A percentile compares a stretch with the other conserved stretches of the same genome.
Evolutionary conservation across 345 rosid genomes (phyloP).

Genomic region (Zanthoxylum bungeanum): DNA sequence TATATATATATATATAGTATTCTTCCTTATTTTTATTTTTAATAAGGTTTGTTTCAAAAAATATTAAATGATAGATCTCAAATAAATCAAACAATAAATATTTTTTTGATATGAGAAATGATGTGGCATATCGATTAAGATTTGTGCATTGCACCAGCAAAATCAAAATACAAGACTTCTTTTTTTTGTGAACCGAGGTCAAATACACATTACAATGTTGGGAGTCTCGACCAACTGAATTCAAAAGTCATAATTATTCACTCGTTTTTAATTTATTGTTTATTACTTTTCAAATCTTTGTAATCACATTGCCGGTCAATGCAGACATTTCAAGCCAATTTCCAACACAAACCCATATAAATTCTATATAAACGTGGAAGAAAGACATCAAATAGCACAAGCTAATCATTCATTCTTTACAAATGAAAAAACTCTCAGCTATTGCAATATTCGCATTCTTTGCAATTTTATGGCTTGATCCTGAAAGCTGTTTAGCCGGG

Average conservation of each 20-base stretch:
- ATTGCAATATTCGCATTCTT: not conserved
- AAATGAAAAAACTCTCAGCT: not conserved
- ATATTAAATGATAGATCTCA: too few species aligned
- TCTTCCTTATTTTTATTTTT: too few species aligned
- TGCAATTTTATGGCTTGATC: not conserved
- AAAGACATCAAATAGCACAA: not conserved
- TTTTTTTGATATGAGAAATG: too few species aligned
- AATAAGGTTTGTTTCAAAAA: too few species aligned
- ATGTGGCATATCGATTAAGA: not conserved
- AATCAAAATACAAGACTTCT: not conserved
- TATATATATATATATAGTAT: too few species aligned
- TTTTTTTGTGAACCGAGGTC: not conserved
- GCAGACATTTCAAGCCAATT: not conserved
- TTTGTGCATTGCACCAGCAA: not conserved
- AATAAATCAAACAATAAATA: too few species aligned
- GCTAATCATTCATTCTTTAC: not conserved
- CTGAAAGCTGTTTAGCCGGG: not conserved
- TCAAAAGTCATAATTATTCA: not conserved
- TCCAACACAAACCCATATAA: not conserved
- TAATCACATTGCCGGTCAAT: not conserved
- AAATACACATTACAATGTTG: not conserved
- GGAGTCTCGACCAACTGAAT: not conserved
- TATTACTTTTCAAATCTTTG: not conserved
- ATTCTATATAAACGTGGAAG: not conserved
- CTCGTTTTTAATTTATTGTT: not conserved